Evolutionary conservation across 176 grass and related monocot species (phyloP), one percentile per base, ranked within the genome.

Genomic region (Elymus sibiricus): DNA sequence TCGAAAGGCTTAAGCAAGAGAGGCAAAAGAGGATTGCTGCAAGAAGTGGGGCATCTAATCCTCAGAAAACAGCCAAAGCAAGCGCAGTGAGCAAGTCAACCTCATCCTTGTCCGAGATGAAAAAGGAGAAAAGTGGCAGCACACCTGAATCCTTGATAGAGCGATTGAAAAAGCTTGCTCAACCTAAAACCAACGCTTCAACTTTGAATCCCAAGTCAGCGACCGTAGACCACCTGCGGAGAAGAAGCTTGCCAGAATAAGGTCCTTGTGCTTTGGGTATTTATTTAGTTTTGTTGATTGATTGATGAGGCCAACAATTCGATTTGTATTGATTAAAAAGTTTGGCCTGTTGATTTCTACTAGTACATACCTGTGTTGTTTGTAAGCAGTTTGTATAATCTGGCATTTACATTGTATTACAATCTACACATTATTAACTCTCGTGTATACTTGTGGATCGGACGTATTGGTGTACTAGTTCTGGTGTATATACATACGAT

Each of bases 11-110:
- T 81, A 99, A 94, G 91, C 74, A 85, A 80, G 97, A 99, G 79
- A 83, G 97, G 80, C 87, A 99, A 93, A 96, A 99, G 84, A 92
- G 94, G 86, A 99, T 99, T 21, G 87, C 94, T 27, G 80, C 97
- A 39, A 96, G 89, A 90, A 77, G 79, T 24, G 70, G 70, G 7
- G 53, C 53, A 60, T 81, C 86, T 4, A 9, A 93, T 88, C 64
- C 65, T 71, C 80, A 58, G 53, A 58, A 58, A 58, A 58, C 53
- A 22, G 19, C 58, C 9, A 83, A 78, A 64, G 68, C 63, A 82
- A 90, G 70, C 68, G 89, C 85, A 35, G 79, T 94, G 55, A 96
- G 88, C 84, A 93, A 88, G 89, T 96, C 94, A 70, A 88, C 86
- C 60, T 83, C 92, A 70, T 94, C 90, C 38, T 87, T 99, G 10